A percentile compares a stretch with the other conserved stretches of the same genome.
These are phyloP conservation scores for Fusarium redolens DNA, from an alignment of 2,329 filamentous ascomycete species.

Conservation along the genomic window DNA sequence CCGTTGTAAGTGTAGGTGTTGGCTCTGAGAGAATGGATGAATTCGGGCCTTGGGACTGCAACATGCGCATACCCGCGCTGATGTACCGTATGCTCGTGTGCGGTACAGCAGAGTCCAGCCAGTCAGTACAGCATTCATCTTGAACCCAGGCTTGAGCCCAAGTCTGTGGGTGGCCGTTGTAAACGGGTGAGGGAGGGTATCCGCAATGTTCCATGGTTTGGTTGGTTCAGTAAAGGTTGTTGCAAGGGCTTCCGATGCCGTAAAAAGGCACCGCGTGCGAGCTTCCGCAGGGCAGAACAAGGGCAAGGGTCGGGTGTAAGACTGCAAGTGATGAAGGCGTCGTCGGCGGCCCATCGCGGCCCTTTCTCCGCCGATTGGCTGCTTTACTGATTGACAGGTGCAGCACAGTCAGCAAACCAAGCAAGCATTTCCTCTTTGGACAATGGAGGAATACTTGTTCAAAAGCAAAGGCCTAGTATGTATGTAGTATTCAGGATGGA, in stretches of 20 bases:
- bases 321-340: neutral
- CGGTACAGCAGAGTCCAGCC: constrained; percentile 8
- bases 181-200: constrained; percentile 26
- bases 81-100: constrained; percentile 14
- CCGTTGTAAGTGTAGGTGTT: neutral
- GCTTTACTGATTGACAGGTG: constrained; percentile 1
- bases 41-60: constrained; percentile 6
- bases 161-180: constrained; percentile 35
- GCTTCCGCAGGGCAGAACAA: constrained; percentile 5
- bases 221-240: constrained; percentile 10
- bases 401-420: neutral
- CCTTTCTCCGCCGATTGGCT: constrained; percentile 23
- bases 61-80: constrained; percentile 27
- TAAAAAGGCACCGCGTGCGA: constrained; percentile 25
- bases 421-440: constrained; percentile 13
- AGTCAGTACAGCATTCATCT: neutral
- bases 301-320: constrained; percentile 19
- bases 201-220: constrained; percentile 15
- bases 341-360: neutral
- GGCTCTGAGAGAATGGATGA: constrained; percentile 11
- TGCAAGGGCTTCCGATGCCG: constrained; percentile 34
- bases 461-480: neutral
- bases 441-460: neutral
- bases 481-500: neutral
- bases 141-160: constrained; percentile 21